Evolutionary conservation across 345 rosid species (phyloP).

Genomic region (Hevea brasiliensis): DNA sequence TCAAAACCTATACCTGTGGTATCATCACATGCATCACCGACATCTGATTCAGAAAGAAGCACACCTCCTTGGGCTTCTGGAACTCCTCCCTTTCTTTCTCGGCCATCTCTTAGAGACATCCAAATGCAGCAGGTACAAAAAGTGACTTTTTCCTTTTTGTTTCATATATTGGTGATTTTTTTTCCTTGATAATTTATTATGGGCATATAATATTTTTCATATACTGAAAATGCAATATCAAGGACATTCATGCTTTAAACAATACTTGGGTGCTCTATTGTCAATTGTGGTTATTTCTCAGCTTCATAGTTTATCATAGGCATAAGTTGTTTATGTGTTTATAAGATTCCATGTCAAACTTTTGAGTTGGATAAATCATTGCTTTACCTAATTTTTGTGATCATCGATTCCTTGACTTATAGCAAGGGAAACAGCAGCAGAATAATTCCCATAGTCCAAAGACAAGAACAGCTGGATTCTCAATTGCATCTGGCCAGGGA

Average conservation of each 20-base stretch:
- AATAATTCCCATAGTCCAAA: constrained; percentile 69
- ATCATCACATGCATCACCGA: constrained; percentile 39
- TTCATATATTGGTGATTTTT: not conserved
- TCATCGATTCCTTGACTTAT: no score
- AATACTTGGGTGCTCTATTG: not conserved
- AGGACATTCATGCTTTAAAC: not conserved
- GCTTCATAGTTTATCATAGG: not conserved
- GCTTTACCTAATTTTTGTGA: not conserved
- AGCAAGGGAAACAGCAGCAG: constrained; percentile 65
- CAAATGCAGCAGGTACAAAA: constrained; percentile 82
- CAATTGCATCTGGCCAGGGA: constrained; percentile 58
- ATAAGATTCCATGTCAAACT: no score
- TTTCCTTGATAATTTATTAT: no score
- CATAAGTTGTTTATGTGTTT: no score
- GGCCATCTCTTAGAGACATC: constrained; percentile 89
- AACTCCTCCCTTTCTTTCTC: constrained; percentile 54
- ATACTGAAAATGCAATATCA: no score
- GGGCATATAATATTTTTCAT: no score
- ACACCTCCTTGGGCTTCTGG: constrained; percentile 95
- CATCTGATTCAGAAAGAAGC: constrained; percentile 61
- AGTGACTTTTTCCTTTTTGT: not conserved
- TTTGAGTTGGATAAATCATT: not conserved
- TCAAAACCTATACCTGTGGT: constrained; percentile 77
- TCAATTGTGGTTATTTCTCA: not conserved
- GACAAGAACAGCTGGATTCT: constrained; percentile 69